Evolutionary conservation across 2,329 filamentous ascomycete genomes (phyloP).

Genomic region (Colletotrichum musae): DNA sequence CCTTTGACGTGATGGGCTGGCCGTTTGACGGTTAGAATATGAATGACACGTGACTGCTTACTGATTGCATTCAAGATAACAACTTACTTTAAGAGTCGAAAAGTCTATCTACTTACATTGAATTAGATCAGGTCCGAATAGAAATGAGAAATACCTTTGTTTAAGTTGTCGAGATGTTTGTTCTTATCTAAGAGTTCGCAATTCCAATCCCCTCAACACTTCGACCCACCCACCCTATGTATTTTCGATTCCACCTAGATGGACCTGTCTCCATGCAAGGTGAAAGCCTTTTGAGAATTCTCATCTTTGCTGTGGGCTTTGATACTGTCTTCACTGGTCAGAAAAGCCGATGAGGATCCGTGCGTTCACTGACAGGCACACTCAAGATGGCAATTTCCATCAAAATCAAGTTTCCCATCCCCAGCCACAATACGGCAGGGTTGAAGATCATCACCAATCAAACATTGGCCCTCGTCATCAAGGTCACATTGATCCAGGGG

Average conservation of each 20-base stretch:
- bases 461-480: neutral
- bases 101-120: too few species aligned
- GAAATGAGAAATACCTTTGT: too few species aligned
- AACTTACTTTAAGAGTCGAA: neutral
- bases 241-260: too few species aligned
- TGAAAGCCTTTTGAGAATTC: neutral
- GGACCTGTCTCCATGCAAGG: neutral
- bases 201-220: too few species aligned
- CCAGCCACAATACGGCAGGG: neutral
- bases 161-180: neutral
- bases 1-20: too few species aligned
- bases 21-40: too few species aligned
- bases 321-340: neutral
- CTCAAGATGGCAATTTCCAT: neutral
- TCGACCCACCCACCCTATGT: too few species aligned
- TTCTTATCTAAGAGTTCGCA: too few species aligned
- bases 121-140: too few species aligned
- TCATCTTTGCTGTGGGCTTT: neutral
- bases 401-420: neutral
- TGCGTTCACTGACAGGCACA: neutral
- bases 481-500: neutral
- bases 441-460: neutral
- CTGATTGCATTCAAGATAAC: neutral
- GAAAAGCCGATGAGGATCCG: too few species aligned
- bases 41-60: neutral